Evolutionary conservation across 331 rosid species (phyloP).

Genomic region (Rhamnella rubrinervis): DNA sequence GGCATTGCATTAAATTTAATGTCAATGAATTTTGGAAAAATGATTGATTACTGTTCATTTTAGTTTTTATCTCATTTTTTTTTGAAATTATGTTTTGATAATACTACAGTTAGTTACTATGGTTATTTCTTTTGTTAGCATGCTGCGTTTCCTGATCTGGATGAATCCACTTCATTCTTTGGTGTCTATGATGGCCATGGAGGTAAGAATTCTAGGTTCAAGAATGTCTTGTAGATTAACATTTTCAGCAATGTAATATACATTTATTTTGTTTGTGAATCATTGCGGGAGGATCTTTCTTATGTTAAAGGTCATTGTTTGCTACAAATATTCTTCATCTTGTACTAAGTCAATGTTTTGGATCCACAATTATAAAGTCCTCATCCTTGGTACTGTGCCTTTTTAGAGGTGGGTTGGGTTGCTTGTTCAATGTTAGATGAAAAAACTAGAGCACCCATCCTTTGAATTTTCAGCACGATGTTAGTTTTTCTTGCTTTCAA

Average conservation of each 20-base stretch:
- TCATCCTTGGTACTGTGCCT: too few species aligned
- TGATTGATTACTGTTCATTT: too few species aligned
- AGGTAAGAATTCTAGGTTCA: slow-evolving; percentile 59
- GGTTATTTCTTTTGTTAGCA: slow-evolving; percentile 53
- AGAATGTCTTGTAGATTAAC: slow-evolving; percentile 17
- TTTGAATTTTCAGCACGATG: background rate
- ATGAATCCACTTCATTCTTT: slow-evolving; percentile 79
- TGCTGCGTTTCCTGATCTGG: slow-evolving; percentile 90
- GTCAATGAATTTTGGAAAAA: too few species aligned
- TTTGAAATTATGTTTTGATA: too few species aligned
- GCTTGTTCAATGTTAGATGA: too few species aligned
- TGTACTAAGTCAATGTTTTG: too few species aligned
- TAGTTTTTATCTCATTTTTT: background rate
- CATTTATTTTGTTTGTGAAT: background rate
- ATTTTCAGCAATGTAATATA: slow-evolving; percentile 15
- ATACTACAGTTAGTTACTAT: slow-evolving; percentile 18
- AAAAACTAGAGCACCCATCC: too few species aligned
- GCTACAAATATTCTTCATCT: too few species aligned
- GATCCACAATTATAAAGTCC: too few species aligned
- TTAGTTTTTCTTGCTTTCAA: background rate
- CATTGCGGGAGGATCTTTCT: background rate
- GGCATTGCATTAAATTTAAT: too few species aligned
- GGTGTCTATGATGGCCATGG: slow-evolving; percentile 99
- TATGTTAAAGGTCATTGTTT: too few species aligned
- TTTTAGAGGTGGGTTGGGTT: too few species aligned